Evolutionary conservation across 257 asterid species (phyloP).

Genomic region (Gentiana macrophylla): DNA sequence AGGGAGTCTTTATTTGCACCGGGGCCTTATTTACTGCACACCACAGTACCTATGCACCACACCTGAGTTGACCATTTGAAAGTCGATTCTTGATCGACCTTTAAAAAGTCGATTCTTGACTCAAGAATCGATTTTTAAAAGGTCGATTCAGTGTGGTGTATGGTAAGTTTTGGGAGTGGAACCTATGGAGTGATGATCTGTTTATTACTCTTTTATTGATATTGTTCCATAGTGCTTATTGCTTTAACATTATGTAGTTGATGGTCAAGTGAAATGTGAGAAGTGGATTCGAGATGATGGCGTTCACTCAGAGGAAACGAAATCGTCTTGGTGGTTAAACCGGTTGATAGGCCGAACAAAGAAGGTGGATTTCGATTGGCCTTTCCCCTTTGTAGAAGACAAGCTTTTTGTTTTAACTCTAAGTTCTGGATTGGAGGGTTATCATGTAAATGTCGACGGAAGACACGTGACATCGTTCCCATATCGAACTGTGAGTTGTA

Average conservation of each 20-base stretch:
- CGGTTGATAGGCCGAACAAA: constrained; percentile 69
- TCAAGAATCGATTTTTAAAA: no score
- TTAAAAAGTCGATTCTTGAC: no score
- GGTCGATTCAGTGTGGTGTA: no score
- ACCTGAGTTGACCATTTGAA: no score
- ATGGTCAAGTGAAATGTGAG: constrained; percentile 66
- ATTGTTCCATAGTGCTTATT: neutral
- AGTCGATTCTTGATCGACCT: no score
- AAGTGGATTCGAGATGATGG: constrained; percentile 80
- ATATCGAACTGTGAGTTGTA: constrained; percentile 67
- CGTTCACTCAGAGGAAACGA: constrained; percentile 52
- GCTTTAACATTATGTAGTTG: constrained; percentile 43
- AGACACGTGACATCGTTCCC: constrained; percentile 93
- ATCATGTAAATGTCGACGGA: constrained; percentile 83
- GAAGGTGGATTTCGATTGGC: constrained; percentile 69
- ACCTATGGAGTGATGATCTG: no score
- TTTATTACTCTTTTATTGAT: no score
- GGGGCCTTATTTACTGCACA: no score
- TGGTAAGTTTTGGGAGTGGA: no score
- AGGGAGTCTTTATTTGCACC: no score
- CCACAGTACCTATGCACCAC: no score
- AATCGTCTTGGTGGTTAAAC: constrained; percentile 81
- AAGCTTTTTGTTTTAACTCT: constrained; percentile 85
- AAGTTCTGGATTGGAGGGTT: constrained; percentile 94
- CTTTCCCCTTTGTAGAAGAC: constrained; percentile 77